Base-by-base conservation (phyloP, 2,329 filamentous ascomycete species). In the Nothomitra cinnamomea region DNA sequence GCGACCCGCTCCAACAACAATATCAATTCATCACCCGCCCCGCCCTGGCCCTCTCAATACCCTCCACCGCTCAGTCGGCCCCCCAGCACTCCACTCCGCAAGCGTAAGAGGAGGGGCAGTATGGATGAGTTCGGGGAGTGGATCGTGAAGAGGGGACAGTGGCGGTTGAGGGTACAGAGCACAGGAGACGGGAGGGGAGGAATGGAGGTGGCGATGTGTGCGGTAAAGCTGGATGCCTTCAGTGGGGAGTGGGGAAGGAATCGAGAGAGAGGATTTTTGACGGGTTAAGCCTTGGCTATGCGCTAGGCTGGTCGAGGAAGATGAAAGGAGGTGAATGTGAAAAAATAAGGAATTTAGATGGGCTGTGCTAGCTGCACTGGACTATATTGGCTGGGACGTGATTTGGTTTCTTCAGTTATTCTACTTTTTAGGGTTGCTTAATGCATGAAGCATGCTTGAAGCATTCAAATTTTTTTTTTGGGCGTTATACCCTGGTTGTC, bases 171-270 rank as follows among this genome's bases (percentile, higher is more conserved):
- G 42, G 78, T 94, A 25, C 80, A 83, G 61, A 66, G 67, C 5
- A 64, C 64, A 10, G 55, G 53, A 19, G 57, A 59, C 3, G 70
- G 67, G 51, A 73, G 74, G 50, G 78, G 70, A 38, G 70, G 71
- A 1, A 72, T 82, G 54, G 83, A 90, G 67, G 83, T 86, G 55
- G 74, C 87, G 21, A 73, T 94, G 51, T 73, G 84, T 15, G 85
- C 80, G 0, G 84, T 89, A 35, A 87, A 85, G 65, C 63, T 94
- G 24, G 84, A 94, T 59, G 83, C 82, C 0, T 76, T 80, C 59
- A 82, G 75, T 53, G 75, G 73, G 6, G 79, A 90, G 66, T 71
- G 73, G 57, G 74, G 74, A 10, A 75, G 85, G 57, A 94, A 94
- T 68, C 68, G 67, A 51, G 66, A 71, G 51, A 75, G 84, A 57